Evolutionary conservation across 805 yeast species (phyloP), one percentile per base, ranked within the genome.

Genomic region (Wickerhamomyces rabaulensis): DNA sequence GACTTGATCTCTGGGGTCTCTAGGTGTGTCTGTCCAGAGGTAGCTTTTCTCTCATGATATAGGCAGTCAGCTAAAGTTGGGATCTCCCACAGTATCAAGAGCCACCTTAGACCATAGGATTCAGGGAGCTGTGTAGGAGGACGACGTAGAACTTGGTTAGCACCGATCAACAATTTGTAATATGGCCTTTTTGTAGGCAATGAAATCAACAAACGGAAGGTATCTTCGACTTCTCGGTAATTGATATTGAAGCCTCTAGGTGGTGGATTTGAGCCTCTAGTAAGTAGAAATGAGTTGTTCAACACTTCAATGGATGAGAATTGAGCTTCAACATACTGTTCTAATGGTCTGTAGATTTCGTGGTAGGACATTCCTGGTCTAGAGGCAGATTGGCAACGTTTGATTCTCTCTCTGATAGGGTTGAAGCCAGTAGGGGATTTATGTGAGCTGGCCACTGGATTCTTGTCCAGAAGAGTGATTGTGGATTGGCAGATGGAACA

Each of bases 401-500:
- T 33, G 4, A 50, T 21, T 6, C 40, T n/a, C 6, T 22, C 39
- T 37, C 42, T 44, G 38, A 48, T 43, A 10, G 21, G 41, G 15
- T 16, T 33, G 31, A 33, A 33, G 16, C 36, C 36, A 16, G 36
- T 2, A 8, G 42, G 12, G 12, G 17, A 31, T 16, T 3, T 26
- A 33, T 16, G 31, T 19, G 20, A 7, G 22, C 4, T 35, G 35
- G 23, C 6, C 8, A n/a, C 4, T 8, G 42, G 17, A 13, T 43
- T 23, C 10, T 10, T 16, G 48, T 52, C 36, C 6, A 33, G 9
- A 16, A 68, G 42, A 12, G 67, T 50, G 27, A 68, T 66, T 1
- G 79, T 79, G 6, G 83, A 74, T 33, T 69, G 72, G 56, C 95
- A 87, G 4, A 79, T 69, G 0, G 81, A 69, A 57, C 95, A 87